Base-by-base conservation (phyloP, 2,329 filamentous ascomycete species). In the Diplodia mutila region DNA sequence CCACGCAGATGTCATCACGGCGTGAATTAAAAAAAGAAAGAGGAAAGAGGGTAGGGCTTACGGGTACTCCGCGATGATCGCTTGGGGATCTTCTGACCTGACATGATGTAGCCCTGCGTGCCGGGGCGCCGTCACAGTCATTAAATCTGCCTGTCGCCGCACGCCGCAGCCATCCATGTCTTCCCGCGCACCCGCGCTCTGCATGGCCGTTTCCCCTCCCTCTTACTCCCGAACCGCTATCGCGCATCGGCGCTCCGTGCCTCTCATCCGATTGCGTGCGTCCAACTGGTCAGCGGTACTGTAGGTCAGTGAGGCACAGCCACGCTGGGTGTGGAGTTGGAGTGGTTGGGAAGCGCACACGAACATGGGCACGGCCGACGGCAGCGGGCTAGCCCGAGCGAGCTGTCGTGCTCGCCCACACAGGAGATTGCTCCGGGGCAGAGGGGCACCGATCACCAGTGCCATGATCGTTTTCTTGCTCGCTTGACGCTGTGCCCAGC, bases 11-110 rank as follows among this genome's bases (percentile, higher is more conserved):
- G 18, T 42, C 39, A 42, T 42, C 39, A 42, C 39, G 42, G 8
- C 3, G n/a, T 11, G n/a, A 46, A 46, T 21, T 46, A 46, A 21
- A n/a, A 46, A n/a, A 46, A 18, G 27, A 16, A 57, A 21, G n/a
- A 25, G 39, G 32, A 29, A 32, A 59, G 23, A n/a, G n/a, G 46
- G 49, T 12, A 37, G 27, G 27, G 42, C 46, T 63, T 46, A 51
- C 59, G 59, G 59, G 59, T 37, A 34, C 59, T 63, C 59, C 59
- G 59, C 59, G 42, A 51, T 63, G 59, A 51, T 63, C 59, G 59
- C 59, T 51, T 63, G 59, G 48, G n/a, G 61, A 65, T 65, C 61
- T 65, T 65, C 61, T 65, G 61, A 65, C 61, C 61, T 65, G 61
- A 23, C 59, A 63, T 63, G 59, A 63, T 63, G 42, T 63, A 46